Conservation (phyloP, 306 rosid genomes). For the Urtica urens region DNA sequence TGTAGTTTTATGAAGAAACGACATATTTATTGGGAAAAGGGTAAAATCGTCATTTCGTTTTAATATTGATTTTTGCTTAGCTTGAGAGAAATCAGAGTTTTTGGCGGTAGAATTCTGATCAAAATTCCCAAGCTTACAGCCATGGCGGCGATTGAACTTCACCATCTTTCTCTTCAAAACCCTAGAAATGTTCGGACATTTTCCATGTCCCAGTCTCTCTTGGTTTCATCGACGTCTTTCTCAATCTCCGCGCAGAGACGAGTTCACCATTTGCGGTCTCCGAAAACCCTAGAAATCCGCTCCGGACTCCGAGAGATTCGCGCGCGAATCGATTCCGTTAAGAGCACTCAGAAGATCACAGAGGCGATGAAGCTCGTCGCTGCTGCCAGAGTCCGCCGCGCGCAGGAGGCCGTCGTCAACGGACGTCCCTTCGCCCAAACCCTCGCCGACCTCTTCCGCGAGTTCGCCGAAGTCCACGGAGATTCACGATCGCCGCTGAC, state of each 20-base stretch:
- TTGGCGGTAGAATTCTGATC: no score
- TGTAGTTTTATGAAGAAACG: no score
- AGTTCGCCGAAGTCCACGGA: constrained; percentile 41
- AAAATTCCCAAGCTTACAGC: no score
- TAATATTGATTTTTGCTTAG: no score
- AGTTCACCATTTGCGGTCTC: background rate
- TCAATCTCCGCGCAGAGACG: constrained; percentile 5
- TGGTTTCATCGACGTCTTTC: background rate
- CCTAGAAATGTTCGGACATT: background rate
- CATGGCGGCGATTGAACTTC: no score
- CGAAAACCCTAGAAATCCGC: constrained; percentile 10
- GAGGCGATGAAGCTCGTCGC: constrained; percentile 75
- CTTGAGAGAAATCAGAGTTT: no score
- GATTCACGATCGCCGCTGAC: constrained; percentile 40
- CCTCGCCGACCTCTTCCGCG: constrained; percentile 38
- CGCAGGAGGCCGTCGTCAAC: constrained; percentile 67
- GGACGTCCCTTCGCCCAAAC: constrained; percentile 54
- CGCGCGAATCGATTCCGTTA: constrained; percentile 36
- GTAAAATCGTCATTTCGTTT: no score
- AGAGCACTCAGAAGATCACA: constrained; percentile 53
- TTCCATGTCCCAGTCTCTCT: no score
- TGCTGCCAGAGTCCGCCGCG: constrained; percentile 66
- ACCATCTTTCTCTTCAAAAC: background rate
- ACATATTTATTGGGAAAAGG: no score
- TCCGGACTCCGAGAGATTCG: constrained; percentile 49